Evolutionary conservation across 768 basidiomycete species (phyloP), one percentile per base, ranked within the genome.

Genomic region (Calocybe indica): DNA sequence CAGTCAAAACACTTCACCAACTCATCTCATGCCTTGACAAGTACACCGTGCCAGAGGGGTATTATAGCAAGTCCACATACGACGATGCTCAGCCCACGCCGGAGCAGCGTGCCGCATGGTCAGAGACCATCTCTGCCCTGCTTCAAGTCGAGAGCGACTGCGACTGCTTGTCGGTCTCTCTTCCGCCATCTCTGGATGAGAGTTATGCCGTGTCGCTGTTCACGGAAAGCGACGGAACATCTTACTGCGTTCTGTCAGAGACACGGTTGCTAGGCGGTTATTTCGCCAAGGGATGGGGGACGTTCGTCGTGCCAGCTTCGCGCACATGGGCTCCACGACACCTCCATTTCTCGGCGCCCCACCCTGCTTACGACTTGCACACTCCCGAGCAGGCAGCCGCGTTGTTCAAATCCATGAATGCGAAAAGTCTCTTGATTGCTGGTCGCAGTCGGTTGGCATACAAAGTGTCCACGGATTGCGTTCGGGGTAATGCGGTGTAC

Each of bases 281-380:
- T 33, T 65, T 62, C 44, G 47, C 47, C 9, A 64, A 65, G 44
- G 70, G 70, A 45, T 72, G 69, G 70, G 70, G 69, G 0, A 49
- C 63, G 5, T 49, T 71, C 11, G 56, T 61, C 10, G 69, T 69
- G 7, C 63, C 68, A 5, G 54, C 60, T 5, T 56, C 59, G 6
- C 58, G 44, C 22, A 40, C 46, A 6, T 52, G 49, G 3, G 55
- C 63, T 0, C 47, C 56, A 22, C 64, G 67, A 9, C 41, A 56
- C 43, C 47, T 75, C 32, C 74, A 77, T 48, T 50, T 77, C 13
- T 67, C 73, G 2, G 75, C 73, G 2, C 74, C 75, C 0, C 76
- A 78, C 53, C 76, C 74, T 0, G 45, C 53, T 4, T 69, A 57
- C 52, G 75, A 78, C 40, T 38, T 59, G 1, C 58, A 58, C 3